phyloP scores from a whole-genome alignment of 352 stramenopile species.

The Albugo candida region DNA sequence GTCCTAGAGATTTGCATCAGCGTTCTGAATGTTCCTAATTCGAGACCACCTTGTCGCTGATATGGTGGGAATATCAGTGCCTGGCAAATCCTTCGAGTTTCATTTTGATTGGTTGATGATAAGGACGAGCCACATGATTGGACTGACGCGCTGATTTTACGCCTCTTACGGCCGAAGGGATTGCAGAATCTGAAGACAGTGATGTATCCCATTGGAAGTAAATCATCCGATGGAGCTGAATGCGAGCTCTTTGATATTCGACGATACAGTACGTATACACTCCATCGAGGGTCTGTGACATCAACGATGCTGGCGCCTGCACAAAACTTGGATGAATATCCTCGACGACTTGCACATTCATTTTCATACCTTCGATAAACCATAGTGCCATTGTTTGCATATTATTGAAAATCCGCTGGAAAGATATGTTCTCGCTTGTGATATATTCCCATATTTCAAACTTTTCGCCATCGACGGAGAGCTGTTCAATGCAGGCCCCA shows the following conservation, averaged over 20 bases:
- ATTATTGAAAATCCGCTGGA: constrained; percentile 35
- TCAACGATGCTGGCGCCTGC: constrained; percentile 50
- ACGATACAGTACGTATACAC: constrained; percentile 52
- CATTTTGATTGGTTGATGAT: constrained; percentile 17
- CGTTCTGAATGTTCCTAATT: not conserved
- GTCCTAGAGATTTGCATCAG: constrained; percentile 14
- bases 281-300: constrained; percentile 49
- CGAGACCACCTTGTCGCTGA: constrained; percentile 45
- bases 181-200: constrained; percentile 75
- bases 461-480: constrained; percentile 7
- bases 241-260: too few relatives aligned
- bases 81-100: constrained; percentile 71
- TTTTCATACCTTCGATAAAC: not conserved
- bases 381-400: constrained; percentile 22
- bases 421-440: constrained; percentile 27
- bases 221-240: not conserved
- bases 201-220: constrained; percentile 32
- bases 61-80: constrained; percentile 55
- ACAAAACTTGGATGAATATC: not conserved
- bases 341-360: not conserved
- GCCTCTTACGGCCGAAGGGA: constrained; percentile 32
- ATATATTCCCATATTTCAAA: constrained; percentile 58
- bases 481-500: constrained; percentile 15
- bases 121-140: not conserved
- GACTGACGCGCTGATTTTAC: too few relatives aligned